Evolutionary conservation across 2,329 filamentous ascomycete species (phyloP).

Genomic region (Monilinia laxa): DNA sequence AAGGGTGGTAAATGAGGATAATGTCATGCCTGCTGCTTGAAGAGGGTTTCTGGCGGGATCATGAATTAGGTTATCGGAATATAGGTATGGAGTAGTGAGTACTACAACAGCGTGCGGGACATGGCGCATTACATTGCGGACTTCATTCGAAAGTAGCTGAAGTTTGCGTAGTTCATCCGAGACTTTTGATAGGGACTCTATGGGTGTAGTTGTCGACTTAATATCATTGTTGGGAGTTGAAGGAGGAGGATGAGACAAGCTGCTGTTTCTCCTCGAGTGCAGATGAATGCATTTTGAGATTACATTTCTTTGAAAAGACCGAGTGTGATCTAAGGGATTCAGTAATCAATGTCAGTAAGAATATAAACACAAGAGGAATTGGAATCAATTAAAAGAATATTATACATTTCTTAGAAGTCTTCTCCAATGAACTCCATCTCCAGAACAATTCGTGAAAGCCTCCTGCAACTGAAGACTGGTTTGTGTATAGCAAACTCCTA

Average conservation of each 20-base stretch:
- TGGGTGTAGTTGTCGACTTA: not conserved
- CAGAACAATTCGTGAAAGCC: conserved; percentile 15
- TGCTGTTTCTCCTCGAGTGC: not conserved
- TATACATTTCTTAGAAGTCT: conserved; percentile 14
- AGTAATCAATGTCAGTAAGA: not conserved
- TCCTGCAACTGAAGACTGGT: not conserved
- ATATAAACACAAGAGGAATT: not conserved
- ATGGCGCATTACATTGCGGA: conserved; percentile 38
- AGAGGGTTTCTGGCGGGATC: too few relatives aligned
- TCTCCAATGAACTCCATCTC: conserved; percentile 13
- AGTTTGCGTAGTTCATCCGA: not conserved
- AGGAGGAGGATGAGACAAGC: not conserved
- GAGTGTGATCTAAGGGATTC: not conserved
- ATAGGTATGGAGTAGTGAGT: conserved; percentile 29
- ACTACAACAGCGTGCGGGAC: conserved; percentile 38
- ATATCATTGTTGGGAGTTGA: not conserved
- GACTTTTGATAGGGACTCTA: not conserved
- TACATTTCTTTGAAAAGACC: not conserved
- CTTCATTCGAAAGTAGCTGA: conserved; percentile 25
- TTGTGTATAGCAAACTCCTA: conserved; percentile 3
- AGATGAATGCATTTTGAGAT: not conserved
- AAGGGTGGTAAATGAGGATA: conserved; percentile 41
- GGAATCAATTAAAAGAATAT: not conserved
- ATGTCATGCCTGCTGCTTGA: conserved; percentile 35
- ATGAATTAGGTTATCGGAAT: not conserved